A percentile compares a stretch with the other conserved stretches of the same genome.
These are phyloP conservation scores for Neurospora sp. DNA, from an alignment of 495 filamentous ascomycete species.

Conservation along the genomic window DNA sequence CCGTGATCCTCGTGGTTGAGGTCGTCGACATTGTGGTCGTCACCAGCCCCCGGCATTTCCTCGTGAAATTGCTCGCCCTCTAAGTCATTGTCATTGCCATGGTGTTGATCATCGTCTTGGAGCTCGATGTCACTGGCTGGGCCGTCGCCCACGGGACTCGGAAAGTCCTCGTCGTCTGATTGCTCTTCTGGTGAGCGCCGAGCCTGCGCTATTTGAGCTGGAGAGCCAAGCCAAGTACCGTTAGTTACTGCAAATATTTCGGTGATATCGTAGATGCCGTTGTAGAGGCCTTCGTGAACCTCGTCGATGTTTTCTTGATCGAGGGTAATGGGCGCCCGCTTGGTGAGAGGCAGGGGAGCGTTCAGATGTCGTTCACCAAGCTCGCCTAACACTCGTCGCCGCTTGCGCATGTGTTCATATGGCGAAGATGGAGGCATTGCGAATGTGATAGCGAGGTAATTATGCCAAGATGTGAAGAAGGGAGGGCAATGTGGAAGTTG, in stretches of 20 bases:
- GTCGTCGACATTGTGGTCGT: conserved; percentile 11
- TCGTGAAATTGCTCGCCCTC: neutral
- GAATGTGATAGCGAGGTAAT: neutral
- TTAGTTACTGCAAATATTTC: conserved; percentile 19
- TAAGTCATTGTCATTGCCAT: neutral
- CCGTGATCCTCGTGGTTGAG: conserved; percentile 17
- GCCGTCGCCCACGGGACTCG: neutral
- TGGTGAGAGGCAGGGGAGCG: conserved; percentile 1
- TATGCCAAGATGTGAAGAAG: neutral
- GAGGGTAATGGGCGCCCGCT: conserved; percentile 14
- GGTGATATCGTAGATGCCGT: conserved; percentile 12
- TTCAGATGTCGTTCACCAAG: conserved; percentile 14
- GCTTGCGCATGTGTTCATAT: neutral
- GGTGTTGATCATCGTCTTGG: neutral
- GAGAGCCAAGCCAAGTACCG: neutral
- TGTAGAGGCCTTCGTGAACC: conserved; percentile 6
- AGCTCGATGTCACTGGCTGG: neutral
- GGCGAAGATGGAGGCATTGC: neutral
- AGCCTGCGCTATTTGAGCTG: conserved; percentile 5
- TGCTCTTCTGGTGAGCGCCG: neutral
- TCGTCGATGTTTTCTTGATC: conserved; percentile 17
- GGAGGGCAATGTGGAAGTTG: neutral
- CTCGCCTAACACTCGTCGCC: conserved; percentile 10
- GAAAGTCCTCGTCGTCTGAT: conserved; percentile 12
- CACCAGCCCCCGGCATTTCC: neutral